Evolutionary conservation across 352 stramenopile species (phyloP), one percentile per base, ranked within the genome.

Genomic region (Hyaloperonospora brassicae): DNA sequence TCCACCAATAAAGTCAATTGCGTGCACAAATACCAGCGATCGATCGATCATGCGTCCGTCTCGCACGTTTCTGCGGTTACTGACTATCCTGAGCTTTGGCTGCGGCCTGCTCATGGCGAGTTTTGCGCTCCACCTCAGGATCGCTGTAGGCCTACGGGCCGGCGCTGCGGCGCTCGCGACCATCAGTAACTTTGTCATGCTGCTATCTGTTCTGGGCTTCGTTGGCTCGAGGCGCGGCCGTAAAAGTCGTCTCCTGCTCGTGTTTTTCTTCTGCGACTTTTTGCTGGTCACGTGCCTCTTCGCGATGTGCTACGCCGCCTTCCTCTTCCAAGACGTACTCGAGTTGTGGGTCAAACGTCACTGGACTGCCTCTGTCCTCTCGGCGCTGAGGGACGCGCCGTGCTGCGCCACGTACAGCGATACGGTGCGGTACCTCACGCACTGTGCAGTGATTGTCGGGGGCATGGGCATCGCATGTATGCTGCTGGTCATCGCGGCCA

Each of bases 231-330:
- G 70, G 1, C 66, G 68, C 12, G 78, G 86, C 60, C 27, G 27
- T 8, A 91, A 87, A 59, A 87, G 75, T 43, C 63, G 56, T 22
- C 44, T 84, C 54, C 62, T 91, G 35, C 72, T 89, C 68, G 43
- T 79, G 52, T 91, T 75, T 62, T 91, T 91, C 68, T 89, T 85
- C 63, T 49, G 74, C 47, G 77, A 87, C 62, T 86, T 91, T 35
- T 41, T 82, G 46, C 66, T 91, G 25, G 57, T 79, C 54, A 68
- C 76, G 31, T 65, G 62, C 11, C 75, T 91, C 22, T 73, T 91
- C 14, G 61, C 87, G 11, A 62, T 67, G 11, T 84, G 68, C 52
- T 88, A 84, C 55, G 66, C 75, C 11, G 72, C 78, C 2, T 78
- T 91, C 45, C 75, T 71, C 59, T 85, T 87, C 54, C 70, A 84